Evolutionary conservation across 2,329 filamentous ascomycete genomes (phyloP).

Genomic region (Nectriaceae sp.): DNA sequence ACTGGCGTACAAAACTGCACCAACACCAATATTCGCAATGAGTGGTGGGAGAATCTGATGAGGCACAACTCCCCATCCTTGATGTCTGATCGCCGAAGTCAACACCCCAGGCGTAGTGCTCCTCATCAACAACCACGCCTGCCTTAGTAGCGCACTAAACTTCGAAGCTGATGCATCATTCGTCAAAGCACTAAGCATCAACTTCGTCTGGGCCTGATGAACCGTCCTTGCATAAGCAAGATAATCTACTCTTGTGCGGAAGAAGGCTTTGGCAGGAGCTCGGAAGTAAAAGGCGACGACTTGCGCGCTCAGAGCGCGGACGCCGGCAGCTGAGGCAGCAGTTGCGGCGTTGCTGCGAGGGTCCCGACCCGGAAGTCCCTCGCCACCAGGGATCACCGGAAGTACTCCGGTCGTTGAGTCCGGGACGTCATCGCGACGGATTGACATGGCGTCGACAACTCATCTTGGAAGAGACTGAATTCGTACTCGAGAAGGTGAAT

Average conservation of each 20-base stretch:
- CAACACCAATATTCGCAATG: conserved; percentile 72
- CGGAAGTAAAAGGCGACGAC: conserved; percentile 89
- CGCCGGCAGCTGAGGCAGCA: conserved; percentile 82
- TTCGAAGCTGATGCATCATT: conserved; percentile 37
- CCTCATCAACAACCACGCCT: conserved; percentile 53
- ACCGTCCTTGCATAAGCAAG: conserved; percentile 59
- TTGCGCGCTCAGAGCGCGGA: conserved; percentile 81
- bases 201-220: conserved; percentile 47
- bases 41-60: conserved; percentile 77
- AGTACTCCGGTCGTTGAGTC: conserved; percentile 38
- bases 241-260: conserved; percentile 87
- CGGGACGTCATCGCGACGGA: conserved; percentile 35
- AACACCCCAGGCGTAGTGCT: conserved; percentile 71
- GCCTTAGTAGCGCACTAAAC: conserved; percentile 36
- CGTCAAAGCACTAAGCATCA: conserved; percentile 38
- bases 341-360: conserved; percentile 58
- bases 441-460: conserved; percentile 36
- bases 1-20: conserved; percentile 73
- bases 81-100: conserved; percentile 64
- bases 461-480: conserved; percentile 26
- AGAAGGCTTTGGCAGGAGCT: conserved; percentile 89
- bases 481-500: conserved; percentile 1
- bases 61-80: conserved; percentile 74
- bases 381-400: conserved; percentile 43
- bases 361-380: conserved; percentile 44